Evolutionary conservation across 2,329 filamentous ascomycete genomes (phyloP).

Genomic region (Tolypocladium ophioglossoides): DNA sequence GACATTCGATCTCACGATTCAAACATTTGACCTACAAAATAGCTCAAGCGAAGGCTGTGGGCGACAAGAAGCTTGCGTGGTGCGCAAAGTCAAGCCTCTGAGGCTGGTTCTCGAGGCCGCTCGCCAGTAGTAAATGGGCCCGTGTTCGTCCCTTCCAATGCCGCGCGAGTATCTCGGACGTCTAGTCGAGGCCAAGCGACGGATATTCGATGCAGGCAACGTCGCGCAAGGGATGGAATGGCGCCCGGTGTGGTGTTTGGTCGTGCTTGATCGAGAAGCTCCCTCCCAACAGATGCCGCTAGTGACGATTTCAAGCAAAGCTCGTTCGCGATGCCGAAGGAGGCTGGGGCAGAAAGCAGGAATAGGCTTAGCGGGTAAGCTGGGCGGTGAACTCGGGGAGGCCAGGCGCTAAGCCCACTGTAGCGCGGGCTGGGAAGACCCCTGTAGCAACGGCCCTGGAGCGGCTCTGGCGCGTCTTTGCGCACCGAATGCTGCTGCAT

Average conservation of each 20-base stretch:
- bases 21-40: not conserved
- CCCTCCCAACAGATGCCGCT: not conserved
- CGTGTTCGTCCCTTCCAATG: not conserved
- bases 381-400: slow-evolving; percentile 9
- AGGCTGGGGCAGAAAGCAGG: slow-evolving; percentile 9
- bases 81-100: not conserved
- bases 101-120: not conserved
- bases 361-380: slow-evolving; percentile 1
- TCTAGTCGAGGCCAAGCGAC: not conserved
- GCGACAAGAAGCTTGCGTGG: not conserved
- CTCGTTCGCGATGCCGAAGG: slow-evolving; percentile 7
- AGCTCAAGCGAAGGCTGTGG: not conserved
- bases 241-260: not conserved
- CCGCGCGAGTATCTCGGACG: not conserved
- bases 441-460: too few relatives aligned
- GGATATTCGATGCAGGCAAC: not conserved
- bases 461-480: not conserved
- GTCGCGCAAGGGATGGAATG: not conserved
- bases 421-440: not conserved
- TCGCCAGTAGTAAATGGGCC: not conserved
- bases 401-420: not conserved
- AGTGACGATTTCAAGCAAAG: slow-evolving; percentile 2
- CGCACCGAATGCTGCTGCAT: too few relatives aligned
- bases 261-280: not conserved
- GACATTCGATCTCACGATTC: not conserved